Percentiles rank a stretch among this genome's conserved stretches.
Evolutionary conservation across 2,329 filamentous ascomycete species (phyloP).

Genomic region (Cyphellophora attinorum): DNA sequence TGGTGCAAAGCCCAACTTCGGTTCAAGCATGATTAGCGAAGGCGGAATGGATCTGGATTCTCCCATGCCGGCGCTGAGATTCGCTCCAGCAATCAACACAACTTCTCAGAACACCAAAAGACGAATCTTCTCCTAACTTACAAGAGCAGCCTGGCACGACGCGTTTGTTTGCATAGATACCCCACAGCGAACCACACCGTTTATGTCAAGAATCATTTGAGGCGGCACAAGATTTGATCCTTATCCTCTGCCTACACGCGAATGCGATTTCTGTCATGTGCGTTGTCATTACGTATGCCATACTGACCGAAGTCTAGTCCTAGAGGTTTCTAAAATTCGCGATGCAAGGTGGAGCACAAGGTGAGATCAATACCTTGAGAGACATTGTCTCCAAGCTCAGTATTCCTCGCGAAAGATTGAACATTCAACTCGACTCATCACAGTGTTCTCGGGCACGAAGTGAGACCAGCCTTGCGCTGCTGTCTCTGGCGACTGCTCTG

Average conservation of each 20-base stretch:
- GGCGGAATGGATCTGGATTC: slow-evolving; percentile 8
- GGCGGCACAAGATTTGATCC: too few relatives aligned
- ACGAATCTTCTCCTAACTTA: slow-evolving; percentile 7
- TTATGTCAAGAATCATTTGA: too few relatives aligned
- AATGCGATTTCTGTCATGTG: too few relatives aligned
- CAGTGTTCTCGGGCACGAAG: too few relatives aligned
- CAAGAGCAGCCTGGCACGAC: neutral
- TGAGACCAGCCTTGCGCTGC: too few relatives aligned
- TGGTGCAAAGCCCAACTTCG: neutral
- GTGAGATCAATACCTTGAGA: slow-evolving; percentile 43
- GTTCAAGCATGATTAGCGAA: neutral
- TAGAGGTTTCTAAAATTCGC: too few relatives aligned
- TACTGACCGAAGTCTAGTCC: too few relatives aligned
- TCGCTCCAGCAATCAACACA: neutral
- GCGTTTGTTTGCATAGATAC: neutral
- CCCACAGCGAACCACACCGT: too few relatives aligned
- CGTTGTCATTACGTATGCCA: too few relatives aligned
- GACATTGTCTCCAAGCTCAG: slow-evolving; percentile 42
- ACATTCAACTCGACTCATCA: neutral
- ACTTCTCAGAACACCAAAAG: neutral
- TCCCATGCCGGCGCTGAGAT: slow-evolving; percentile 4
- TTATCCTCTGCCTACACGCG: too few relatives aligned
- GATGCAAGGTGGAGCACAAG: slow-evolving; percentile 45
- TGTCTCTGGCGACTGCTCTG: too few relatives aligned
- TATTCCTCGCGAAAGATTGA: slow-evolving; percentile 44